Evolutionary conservation across 73 alveolate genomes (phyloP).

Genomic region (Paramecium pentaurelia): DNA sequence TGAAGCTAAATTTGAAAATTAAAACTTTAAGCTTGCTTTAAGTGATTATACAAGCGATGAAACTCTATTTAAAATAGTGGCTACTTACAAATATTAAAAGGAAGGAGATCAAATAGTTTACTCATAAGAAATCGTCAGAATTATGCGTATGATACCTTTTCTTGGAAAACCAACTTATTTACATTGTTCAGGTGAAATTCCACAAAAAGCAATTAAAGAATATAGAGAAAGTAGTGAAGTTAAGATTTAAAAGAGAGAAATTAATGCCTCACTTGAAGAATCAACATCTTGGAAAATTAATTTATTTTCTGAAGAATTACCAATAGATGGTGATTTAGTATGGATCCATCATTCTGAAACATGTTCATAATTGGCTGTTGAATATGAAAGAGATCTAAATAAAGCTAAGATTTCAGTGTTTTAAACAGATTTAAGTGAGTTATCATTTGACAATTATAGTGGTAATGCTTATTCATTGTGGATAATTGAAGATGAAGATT

Average conservation of each 20-base stretch:
- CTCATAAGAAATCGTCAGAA: slow-evolving; percentile 44
- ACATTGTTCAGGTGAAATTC: slow-evolving; percentile 51
- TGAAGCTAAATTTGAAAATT: slow-evolving; percentile 62
- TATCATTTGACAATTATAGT: slow-evolving; percentile 48
- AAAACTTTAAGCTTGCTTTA: slow-evolving; percentile 55
- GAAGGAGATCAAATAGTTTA: slow-evolving; percentile 55
- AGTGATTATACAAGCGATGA: slow-evolving; percentile 58
- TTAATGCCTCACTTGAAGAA: slow-evolving; percentile 50
- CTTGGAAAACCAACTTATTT: slow-evolving; percentile 33
- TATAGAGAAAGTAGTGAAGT: background rate
- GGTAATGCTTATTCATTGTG: slow-evolving; percentile 60
- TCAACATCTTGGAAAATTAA: slow-evolving; percentile 51
- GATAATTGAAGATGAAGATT: slow-evolving; percentile 48
- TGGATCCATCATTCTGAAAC: slow-evolving; percentile 65
- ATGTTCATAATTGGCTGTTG: slow-evolving; percentile 31
- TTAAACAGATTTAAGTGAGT: background rate
- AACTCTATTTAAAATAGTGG: slow-evolving; percentile 63
- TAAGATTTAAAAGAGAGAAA: background rate
- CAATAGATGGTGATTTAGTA: slow-evolving; percentile 37
- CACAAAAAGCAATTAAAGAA: background rate
- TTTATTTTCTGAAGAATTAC: slow-evolving; percentile 15
- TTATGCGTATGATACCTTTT: slow-evolving; percentile 18
- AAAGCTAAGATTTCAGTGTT: background rate
- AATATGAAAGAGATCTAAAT: slow-evolving; percentile 16
- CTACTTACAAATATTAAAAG: slow-evolving; percentile 62